phyloP scores from a whole-genome alignment of 768 basidiomycete species.

The Termitomyces bulborhizus region DNA sequence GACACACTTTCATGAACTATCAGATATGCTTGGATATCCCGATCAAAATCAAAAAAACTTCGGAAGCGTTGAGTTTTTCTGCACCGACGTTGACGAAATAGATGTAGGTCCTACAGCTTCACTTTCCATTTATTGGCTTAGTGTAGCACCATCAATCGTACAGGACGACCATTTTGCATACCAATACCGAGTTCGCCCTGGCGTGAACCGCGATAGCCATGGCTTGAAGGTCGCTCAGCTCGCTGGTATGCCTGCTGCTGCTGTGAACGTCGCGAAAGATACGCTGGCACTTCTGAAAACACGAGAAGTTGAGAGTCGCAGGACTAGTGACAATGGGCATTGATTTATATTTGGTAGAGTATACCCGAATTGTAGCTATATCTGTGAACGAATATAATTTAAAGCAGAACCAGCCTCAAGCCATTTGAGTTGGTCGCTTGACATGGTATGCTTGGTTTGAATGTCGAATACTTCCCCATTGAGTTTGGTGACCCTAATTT shows the following conservation, averaged over 20 bases:
- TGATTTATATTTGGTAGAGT: neutral
- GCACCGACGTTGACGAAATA: constrained; percentile 79
- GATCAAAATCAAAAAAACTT: constrained; percentile 42
- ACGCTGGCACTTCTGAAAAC: constrained; percentile 37
- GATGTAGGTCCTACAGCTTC: constrained; percentile 40
- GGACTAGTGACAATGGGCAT: neutral
- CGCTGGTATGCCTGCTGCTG: constrained; percentile 72
- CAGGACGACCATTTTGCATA: constrained; percentile 80
- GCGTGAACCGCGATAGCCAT: constrained; percentile 88
- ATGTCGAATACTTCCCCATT: constrained; percentile 63
- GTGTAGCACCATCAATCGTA: neutral
- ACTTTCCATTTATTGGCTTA: neutral
- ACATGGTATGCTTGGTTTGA: constrained; percentile 83
- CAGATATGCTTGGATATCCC: constrained; percentile 70
- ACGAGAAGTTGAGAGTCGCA: constrained; percentile 9
- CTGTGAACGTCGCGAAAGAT: constrained; percentile 53
- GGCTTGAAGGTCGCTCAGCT: constrained; percentile 85
- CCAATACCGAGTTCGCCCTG: constrained; percentile 72
- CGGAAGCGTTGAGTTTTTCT: constrained; percentile 72
- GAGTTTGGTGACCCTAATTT: constrained; percentile 60
- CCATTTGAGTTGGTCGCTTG: constrained; percentile 87
- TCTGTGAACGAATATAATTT: constrained; percentile 75
- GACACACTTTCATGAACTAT: constrained; percentile 96
- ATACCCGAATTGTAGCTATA: constrained; percentile 17
- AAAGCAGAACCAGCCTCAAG: constrained; percentile 82